Percentiles rank a stretch among this genome's conserved stretches.
These are phyloP conservation scores for Russula emetica DNA, from an alignment of 768 basidiomycete species.

Conservation along the genomic window DNA sequence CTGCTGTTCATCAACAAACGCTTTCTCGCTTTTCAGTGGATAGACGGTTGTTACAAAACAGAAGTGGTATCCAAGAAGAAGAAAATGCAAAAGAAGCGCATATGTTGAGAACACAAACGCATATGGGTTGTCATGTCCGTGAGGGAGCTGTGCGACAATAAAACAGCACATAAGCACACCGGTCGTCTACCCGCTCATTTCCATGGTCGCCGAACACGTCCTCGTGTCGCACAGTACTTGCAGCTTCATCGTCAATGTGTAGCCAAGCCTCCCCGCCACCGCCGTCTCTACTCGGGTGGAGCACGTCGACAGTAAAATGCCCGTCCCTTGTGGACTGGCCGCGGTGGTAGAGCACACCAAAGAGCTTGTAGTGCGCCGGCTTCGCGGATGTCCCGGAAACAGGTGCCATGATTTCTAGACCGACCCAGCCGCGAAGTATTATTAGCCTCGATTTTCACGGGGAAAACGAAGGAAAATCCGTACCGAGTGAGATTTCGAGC, in stretches of 20 bases:
- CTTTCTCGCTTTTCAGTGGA: neutral
- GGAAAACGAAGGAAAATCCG: constrained; percentile 20
- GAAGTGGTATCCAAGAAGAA: too few relatives aligned
- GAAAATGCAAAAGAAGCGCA: neutral
- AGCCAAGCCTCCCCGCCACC: neutral
- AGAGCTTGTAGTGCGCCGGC: neutral
- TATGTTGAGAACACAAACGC: too few relatives aligned
- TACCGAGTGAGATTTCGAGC: constrained; percentile 68
- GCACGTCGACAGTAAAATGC: constrained; percentile 42
- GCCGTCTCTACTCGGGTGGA: constrained; percentile 66
- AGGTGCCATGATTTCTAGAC: constrained; percentile 16
- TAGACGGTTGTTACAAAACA: neutral
- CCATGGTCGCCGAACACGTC: constrained; percentile 62
- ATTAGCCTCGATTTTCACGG: neutral
- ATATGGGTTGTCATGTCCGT: too few relatives aligned
- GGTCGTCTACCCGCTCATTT: constrained; percentile 45
- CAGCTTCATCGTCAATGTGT: constrained; percentile 81
- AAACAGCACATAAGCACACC: constrained; percentile 48
- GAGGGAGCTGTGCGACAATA: neutral
- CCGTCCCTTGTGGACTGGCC: neutral
- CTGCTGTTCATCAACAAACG: too few relatives aligned
- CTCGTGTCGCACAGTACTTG: constrained; percentile 63
- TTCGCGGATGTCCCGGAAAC: neutral
- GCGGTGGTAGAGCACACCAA: neutral
- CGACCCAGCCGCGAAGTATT: neutral